A percentile compares a stretch with the other conserved stretches of the same genome.
Conservation (phyloP, 495 filamentous ascomycete genomes). For the Halenospora varia region DNA sequence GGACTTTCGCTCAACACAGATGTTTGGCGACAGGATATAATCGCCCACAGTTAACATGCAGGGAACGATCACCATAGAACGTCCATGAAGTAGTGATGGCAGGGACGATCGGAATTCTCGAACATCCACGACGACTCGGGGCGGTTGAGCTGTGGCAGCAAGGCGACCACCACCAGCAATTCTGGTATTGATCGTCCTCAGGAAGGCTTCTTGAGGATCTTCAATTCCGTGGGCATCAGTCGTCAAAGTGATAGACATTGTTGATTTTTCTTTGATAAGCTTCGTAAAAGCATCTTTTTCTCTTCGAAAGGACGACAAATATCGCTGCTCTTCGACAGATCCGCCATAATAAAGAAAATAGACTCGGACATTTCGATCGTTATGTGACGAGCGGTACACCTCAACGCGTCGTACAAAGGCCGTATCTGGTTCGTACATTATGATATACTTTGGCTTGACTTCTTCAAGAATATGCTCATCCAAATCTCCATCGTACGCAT, state of each 20-base stretch:
- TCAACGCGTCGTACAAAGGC: constrained; percentile 93
- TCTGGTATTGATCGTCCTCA: constrained; percentile 92
- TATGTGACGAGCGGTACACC: constrained; percentile 92
- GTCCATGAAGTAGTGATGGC: constrained; percentile 85
- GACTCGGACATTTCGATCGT: constrained; percentile 79
- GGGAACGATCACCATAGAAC: constrained; percentile 78
- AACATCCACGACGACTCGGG: constrained; percentile 89
- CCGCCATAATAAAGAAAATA: constrained; percentile 96
- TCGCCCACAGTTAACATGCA: constrained; percentile 96
- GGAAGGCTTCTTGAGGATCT: constrained; percentile 88
- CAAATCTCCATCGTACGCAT: constrained; percentile 92
- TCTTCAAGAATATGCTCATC: constrained; percentile 96
- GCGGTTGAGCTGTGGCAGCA: constrained; percentile 85
- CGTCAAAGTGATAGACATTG: constrained; percentile 83
- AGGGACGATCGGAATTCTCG: constrained; percentile 93
- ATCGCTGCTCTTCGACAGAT: constrained; percentile 95
- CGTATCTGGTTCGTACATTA: constrained; percentile 98
- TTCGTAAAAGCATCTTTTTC: constrained; percentile 96
- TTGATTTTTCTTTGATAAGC: constrained; percentile 87
- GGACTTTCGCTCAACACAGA: constrained; percentile 93
- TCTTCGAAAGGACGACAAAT: constrained; percentile 78
- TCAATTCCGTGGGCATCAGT: constrained; percentile 65
- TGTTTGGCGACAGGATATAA: constrained; percentile 85
- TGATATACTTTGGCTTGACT: constrained; percentile 85
- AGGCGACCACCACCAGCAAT: constrained; percentile 91